Evolutionary conservation across 768 basidiomycete species (phyloP).

Genomic region (Ramaria sp.): DNA sequence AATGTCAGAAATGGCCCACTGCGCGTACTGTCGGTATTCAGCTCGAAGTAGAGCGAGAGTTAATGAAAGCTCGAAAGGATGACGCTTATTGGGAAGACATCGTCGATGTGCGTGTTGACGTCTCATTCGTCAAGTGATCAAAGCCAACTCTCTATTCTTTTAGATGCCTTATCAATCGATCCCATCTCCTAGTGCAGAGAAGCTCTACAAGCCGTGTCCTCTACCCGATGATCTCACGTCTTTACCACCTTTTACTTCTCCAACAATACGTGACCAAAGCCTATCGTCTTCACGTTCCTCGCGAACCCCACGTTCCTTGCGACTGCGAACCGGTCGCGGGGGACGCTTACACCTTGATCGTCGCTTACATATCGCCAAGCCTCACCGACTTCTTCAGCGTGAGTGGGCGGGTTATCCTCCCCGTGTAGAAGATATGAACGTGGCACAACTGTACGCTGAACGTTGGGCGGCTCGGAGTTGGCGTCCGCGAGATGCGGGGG

Average conservation of each 20-base stretch:
- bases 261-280: too few relatives aligned
- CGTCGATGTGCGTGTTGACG: conserved; percentile 50
- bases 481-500: neutral
- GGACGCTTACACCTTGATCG: conserved; percentile 74
- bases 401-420: conserved; percentile 1
- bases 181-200: conserved; percentile 43
- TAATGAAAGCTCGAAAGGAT: conserved; percentile 53
- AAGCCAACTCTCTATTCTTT: neutral
- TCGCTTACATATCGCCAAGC: conserved; percentile 25
- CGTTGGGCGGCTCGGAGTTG: conserved; percentile 4
- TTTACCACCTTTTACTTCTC: too few relatives aligned
- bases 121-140: neutral
- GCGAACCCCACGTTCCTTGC: conserved; percentile 37
- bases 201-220: conserved; percentile 46
- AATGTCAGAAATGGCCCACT: conserved; percentile 47
- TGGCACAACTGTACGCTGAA: neutral
- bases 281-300: too few relatives aligned
- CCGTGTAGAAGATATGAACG: neutral
- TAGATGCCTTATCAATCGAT: conserved; percentile 66
- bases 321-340: conserved; percentile 72
- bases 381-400: conserved; percentile 7
- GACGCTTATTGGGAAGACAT: conserved; percentile 83
- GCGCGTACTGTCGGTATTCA: conserved; percentile 54
- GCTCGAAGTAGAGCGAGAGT: conserved; percentile 49
- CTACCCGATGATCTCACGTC: conserved; percentile 20